Base-by-base conservation (phyloP, 192 early-diverging fungal species). In the Backusella mclennaniae region DNA sequence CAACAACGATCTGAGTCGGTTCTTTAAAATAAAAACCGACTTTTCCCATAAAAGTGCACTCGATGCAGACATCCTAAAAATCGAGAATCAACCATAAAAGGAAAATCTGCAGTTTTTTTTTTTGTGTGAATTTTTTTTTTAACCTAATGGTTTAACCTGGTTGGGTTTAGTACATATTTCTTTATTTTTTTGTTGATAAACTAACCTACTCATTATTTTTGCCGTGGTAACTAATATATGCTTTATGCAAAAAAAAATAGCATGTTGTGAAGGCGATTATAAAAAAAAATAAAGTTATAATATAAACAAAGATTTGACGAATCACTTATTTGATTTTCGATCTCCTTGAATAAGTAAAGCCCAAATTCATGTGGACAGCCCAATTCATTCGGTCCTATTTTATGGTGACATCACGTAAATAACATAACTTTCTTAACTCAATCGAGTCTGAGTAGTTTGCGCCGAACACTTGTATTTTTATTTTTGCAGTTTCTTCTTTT, bases 81-180 rank as follows among this genome's bases (percentile, higher is more conserved):
- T 56, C 53, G 53, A 56, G 53, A 56, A 56, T 56, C 53, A 56
- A 56, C 53, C 53, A 56, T 56, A 56, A 56, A 56, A 56, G 23
- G 53, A 56, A 56, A 56, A 56, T 56, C 53, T 56, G 53, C 53
- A 56, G 53, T 56, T 56, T 56, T 56, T 56, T 56, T 56, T 26
- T 56, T 23, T 21, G 19, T 56, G 53, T 11, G 19, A 23, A 2
- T 23, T 29, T 63, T 29, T 63, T 29, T 12, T 63, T 63, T 63
- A 63, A 14, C 56, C 23, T 63, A 12, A 14, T 63, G 26, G 7
- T 26, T 63, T 63, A 29, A 63, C 46, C 46, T 49, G 46, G 46
- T 49, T 49, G 46, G 19, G 46, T 49, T 49, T 49, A 49, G 46
- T 49, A 49, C 46, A 49, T 49, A 49, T 49, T 49, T 39, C 38